Evolutionary conservation across 441 rosid species (phyloP).

Genomic region (Rhodomyrtus psidioides): DNA sequence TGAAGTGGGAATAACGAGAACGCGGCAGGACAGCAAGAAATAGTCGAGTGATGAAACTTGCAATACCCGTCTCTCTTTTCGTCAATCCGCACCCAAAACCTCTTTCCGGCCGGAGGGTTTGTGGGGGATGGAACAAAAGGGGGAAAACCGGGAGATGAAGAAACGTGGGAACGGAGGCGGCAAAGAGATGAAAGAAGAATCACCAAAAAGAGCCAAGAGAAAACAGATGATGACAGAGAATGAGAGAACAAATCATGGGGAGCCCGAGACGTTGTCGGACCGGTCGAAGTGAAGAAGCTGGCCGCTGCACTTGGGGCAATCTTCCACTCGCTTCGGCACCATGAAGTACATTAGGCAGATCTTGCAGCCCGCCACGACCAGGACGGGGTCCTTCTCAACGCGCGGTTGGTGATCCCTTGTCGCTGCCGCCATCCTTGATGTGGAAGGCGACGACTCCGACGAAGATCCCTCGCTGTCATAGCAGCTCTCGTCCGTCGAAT

Average conservation of each 20-base stretch:
- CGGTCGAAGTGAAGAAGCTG: constrained; percentile 85
- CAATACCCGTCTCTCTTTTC: constrained; percentile 3
- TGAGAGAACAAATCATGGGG: constrained; percentile 21
- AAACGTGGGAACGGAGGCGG: not conserved
- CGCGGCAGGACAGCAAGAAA: not conserved
- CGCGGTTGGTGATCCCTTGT: constrained; percentile 7
- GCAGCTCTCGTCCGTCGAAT: constrained; percentile 22
- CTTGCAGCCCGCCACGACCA: constrained; percentile 95
- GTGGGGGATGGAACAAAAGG: not conserved
- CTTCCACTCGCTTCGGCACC: constrained; percentile 76
- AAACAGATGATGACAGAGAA: not conserved
- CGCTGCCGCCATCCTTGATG: constrained; percentile 13
- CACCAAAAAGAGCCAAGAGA: not conserved
- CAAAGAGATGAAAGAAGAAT: not conserved
- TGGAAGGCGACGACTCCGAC: constrained; percentile 37
- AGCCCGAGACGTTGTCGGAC: constrained; percentile 25
- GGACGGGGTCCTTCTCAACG: constrained; percentile 37
- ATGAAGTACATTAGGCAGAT: constrained; percentile 88
- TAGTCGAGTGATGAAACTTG: not conserved
- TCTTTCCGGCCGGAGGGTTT: not conserved
- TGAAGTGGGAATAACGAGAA: not conserved
- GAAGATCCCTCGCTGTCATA: constrained; percentile 67
- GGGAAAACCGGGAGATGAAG: not conserved
- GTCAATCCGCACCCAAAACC: constrained; percentile 2
- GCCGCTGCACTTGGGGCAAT: constrained; percentile 77